These are phyloP conservation scores for Phytophthora tentaculata DNA, from an alignment of 352 stramenopile species.

Conservation along the genomic window DNA sequence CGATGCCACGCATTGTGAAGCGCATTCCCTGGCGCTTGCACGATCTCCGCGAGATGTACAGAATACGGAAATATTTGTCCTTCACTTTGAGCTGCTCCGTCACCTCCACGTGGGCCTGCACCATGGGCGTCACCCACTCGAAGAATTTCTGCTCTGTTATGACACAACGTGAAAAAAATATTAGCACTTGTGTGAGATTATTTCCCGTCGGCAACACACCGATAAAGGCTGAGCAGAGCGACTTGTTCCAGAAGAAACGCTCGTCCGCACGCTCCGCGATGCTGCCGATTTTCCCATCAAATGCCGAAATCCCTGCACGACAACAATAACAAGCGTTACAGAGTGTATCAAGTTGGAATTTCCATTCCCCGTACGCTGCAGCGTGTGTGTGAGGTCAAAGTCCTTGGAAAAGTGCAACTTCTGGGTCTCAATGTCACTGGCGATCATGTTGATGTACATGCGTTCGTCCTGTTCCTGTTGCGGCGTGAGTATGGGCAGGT, in stretches of 20 bases:
- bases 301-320: conserved; percentile 55
- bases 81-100: conserved; percentile 55
- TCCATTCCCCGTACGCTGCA: conserved; percentile 62
- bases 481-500: conserved; percentile 52
- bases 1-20: conserved; percentile 94
- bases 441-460: conserved; percentile 71
- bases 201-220: too few species aligned
- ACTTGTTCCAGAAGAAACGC: conserved; percentile 95
- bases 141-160: conserved; percentile 75
- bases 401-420: conserved; percentile 80
- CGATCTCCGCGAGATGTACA: conserved; percentile 79
- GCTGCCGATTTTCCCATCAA: conserved; percentile 55
- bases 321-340: background rate
- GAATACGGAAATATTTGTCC: conserved; percentile 62
- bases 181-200: background rate
- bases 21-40: conserved; percentile 88
- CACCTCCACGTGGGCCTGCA: conserved; percentile 69
- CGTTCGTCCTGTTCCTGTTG: conserved; percentile 67
- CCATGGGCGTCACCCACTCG: conserved; percentile 82
- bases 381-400: conserved; percentile 79
- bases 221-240: conserved; percentile 59
- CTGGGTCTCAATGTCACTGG: conserved; percentile 51
- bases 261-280: conserved; percentile 83
- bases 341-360: background rate
- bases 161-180: conserved; percentile 1